These are phyloP conservation scores for Trametes punicea DNA, from an alignment of 768 basidiomycete genomes.

Conservation along the genomic window DNA sequence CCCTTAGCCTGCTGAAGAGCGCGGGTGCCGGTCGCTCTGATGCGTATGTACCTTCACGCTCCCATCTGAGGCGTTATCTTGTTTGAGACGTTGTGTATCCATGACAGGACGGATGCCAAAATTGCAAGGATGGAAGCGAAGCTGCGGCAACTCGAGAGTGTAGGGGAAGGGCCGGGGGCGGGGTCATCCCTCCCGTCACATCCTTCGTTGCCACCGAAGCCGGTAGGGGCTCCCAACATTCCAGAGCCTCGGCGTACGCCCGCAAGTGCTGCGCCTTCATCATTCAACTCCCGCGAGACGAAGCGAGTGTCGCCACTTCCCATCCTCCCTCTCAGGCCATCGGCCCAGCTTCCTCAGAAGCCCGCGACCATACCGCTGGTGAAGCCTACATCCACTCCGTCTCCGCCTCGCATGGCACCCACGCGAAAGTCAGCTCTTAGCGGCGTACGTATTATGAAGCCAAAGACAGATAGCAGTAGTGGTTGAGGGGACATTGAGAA, in stretches of 20 bases:
- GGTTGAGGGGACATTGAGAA: not conserved
- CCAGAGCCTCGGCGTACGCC: conserved; percentile 4
- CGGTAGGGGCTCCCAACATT: conserved; percentile 9
- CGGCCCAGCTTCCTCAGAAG: not conserved
- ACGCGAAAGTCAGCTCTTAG: conserved; percentile 7
- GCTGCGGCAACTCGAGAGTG: conserved; percentile 68
- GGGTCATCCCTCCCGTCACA: conserved; percentile 11
- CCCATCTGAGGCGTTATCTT: not conserved
- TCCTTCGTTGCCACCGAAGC: conserved; percentile 33
- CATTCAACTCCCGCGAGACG: not conserved
- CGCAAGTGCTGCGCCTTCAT: conserved; percentile 1
- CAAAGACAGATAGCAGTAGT: not conserved
- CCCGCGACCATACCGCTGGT: not conserved
- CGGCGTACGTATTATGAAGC: conserved; percentile 20
- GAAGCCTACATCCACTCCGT: not conserved
- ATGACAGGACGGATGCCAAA: conserved; percentile 73
- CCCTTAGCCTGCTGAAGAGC: conserved; percentile 84
- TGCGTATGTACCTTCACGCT: conserved; percentile 32
- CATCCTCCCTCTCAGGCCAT: conserved; percentile 12
- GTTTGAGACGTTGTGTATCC: not conserved
- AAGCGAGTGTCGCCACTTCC: conserved; percentile 5
- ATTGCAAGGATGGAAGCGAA: conserved; percentile 98
- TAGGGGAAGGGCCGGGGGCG: conserved; percentile 12
- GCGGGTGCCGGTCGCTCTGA: conserved; percentile 47
- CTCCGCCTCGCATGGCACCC: not conserved